Conservation (phyloP, 331 rosid genomes). For the Pyrus hybrid region DNA sequence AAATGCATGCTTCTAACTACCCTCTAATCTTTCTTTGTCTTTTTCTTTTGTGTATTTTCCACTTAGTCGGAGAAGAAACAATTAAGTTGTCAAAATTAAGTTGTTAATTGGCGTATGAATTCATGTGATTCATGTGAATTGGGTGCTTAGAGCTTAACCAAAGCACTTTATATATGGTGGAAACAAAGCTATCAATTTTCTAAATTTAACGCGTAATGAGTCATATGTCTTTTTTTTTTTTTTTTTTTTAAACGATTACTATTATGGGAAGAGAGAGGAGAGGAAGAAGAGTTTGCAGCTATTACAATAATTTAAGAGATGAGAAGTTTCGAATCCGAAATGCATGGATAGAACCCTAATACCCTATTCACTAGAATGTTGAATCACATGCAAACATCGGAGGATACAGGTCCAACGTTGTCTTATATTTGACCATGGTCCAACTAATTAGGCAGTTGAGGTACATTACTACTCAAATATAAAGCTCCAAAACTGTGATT, state of each 20-base stretch:
- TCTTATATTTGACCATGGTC: background rate
- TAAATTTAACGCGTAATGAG: background rate
- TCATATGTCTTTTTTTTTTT: no score
- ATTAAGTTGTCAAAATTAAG: background rate
- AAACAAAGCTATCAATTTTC: conserved; percentile 5
- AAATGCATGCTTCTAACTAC: background rate
- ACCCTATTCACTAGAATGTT: no score
- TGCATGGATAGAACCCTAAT: no score
- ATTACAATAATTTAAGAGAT: no score
- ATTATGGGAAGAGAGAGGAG: no score
- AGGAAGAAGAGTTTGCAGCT: no score
- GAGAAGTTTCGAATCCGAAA: no score
- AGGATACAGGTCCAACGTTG: background rate
- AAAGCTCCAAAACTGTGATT: no score
- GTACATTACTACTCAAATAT: no score
- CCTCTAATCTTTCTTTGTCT: background rate
- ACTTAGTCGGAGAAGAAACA: background rate
- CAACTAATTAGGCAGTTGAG: background rate
- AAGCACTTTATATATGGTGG: conserved; percentile 18
- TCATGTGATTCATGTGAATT: conserved; percentile 36
- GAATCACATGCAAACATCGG: background rate
- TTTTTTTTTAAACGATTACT: no score
- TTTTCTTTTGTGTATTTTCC: background rate
- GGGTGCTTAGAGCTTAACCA: background rate
- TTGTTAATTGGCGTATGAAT: conserved; percentile 23